A percentile compares a stretch with the other conserved stretches of the same genome.
Evolutionary conservation across 768 basidiomycete genomes (phyloP).

Genomic region (Suillus discolor): DNA sequence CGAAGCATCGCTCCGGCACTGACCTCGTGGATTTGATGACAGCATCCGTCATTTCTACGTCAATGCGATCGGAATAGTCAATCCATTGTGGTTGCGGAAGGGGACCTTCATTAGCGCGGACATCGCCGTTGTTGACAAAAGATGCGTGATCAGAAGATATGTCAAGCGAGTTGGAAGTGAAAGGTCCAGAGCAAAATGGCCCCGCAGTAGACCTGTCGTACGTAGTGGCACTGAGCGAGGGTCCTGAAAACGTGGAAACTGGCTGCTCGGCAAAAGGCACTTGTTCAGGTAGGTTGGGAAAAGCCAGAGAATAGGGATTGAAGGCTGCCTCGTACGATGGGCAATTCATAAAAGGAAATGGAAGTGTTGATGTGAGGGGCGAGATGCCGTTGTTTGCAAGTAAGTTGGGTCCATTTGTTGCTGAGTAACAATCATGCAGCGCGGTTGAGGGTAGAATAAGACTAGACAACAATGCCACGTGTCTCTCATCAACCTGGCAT

Average conservation of each 20-base stretch:
- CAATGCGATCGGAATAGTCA: neutral
- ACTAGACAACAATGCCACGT: neutral
- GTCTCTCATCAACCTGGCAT: neutral
- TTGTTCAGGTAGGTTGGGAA: neutral
- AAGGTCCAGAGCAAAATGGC: neutral
- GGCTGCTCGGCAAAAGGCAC: neutral
- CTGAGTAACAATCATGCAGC: neutral
- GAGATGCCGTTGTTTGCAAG: neutral
- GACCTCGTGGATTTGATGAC: no score
- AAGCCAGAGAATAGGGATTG: neutral
- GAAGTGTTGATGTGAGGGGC: neutral
- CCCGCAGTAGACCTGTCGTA: neutral
- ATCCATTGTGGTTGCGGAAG: neutral
- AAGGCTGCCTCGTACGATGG: neutral
- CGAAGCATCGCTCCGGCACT: neutral
- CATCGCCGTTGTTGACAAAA: neutral
- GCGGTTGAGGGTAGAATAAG: neutral
- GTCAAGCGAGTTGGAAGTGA: neutral
- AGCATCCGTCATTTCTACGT: conserved; percentile 1
- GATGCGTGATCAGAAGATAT: neutral
- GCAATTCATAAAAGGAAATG: neutral
- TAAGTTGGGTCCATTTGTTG: neutral
- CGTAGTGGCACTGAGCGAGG: neutral
- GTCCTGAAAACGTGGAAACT: neutral
- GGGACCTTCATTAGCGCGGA: neutral